A percentile compares a stretch with the other conserved stretches of the same genome.
These are phyloP conservation scores for Albophoma yamanashiensis DNA, from an alignment of 2,329 filamentous ascomycete species.

Conservation along the genomic window DNA sequence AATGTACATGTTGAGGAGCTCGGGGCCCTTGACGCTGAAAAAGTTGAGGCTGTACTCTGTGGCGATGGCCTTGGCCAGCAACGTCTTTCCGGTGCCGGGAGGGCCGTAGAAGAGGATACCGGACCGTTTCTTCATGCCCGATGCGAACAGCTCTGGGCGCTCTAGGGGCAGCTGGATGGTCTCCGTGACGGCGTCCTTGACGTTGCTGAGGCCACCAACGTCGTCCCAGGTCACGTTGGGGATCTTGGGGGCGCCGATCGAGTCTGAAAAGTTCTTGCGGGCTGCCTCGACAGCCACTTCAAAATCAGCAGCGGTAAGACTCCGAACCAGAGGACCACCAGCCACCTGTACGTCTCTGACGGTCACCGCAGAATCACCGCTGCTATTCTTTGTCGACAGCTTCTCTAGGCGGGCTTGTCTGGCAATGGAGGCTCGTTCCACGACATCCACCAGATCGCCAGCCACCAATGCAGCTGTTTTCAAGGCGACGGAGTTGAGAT, in stretches of 20 bases:
- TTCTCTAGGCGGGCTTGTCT: slow-evolving; percentile 64
- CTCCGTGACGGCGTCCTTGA: slow-evolving; percentile 95
- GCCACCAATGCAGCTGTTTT: slow-evolving; percentile 95
- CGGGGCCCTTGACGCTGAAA: slow-evolving; percentile 86
- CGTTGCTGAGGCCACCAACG: slow-evolving; percentile 83
- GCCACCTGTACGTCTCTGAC: slow-evolving; percentile 79
- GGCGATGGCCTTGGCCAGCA: slow-evolving; percentile 87
- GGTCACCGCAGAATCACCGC: slow-evolving; percentile 37
- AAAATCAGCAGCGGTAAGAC: slow-evolving; percentile 74
- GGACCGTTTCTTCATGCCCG: slow-evolving; percentile 95
- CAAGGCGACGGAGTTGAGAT: slow-evolving; percentile 74
- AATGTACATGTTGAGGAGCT: slow-evolving; percentile 93
- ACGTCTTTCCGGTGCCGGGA: slow-evolving; percentile 82
- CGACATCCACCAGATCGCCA: slow-evolving; percentile 87
- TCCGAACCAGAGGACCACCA: slow-evolving; percentile 68
- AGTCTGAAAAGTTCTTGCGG: slow-evolving; percentile 94
- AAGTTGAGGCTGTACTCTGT: slow-evolving; percentile 93
- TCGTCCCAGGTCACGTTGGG: slow-evolving; percentile 96
- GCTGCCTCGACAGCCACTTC: slow-evolving; percentile 90
- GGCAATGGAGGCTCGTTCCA: slow-evolving; percentile 77
- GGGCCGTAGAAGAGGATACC: slow-evolving; percentile 89
- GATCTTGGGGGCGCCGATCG: slow-evolving; percentile 95
- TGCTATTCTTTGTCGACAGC: slow-evolving; percentile 43
- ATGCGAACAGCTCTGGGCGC: slow-evolving; percentile 85
- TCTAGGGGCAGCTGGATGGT: slow-evolving; percentile 92